A percentile compares a stretch with the other conserved stretches of the same genome.
These are phyloP conservation scores for Colletotrichum gloeosporioides DNA, from an alignment of 2,329 filamentous ascomycete species.

Conservation along the genomic window DNA sequence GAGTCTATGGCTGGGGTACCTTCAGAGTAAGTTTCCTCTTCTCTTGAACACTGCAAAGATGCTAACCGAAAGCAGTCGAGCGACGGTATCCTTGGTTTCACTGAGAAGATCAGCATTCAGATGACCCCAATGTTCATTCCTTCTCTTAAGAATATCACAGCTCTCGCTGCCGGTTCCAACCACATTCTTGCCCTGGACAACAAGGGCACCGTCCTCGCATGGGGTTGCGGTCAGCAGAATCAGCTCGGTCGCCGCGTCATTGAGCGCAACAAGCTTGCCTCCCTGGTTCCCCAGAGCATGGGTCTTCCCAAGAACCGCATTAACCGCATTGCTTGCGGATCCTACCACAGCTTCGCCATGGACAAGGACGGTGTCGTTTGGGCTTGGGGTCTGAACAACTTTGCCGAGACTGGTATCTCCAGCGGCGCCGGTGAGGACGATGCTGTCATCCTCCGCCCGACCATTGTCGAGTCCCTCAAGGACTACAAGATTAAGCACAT, in stretches of 20 bases:
- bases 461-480: conserved; percentile 68
- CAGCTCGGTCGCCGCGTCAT: conserved; percentile 64
- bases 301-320: conserved; percentile 67
- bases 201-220: conserved; percentile 70
- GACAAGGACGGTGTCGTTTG: conserved; percentile 74
- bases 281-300: conserved; percentile 69
- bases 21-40: conserved; percentile 55
- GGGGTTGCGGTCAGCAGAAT: conserved; percentile 75
- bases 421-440: conserved; percentile 70
- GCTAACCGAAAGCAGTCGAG: conserved; percentile 40
- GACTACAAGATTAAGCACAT: conserved; percentile 71
- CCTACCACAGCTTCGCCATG: conserved; percentile 85
- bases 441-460: conserved; percentile 75
- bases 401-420: conserved; percentile 74
- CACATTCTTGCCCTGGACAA: conserved; percentile 72
- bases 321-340: conserved; percentile 68
- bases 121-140: conserved; percentile 52
- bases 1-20: conserved; percentile 84
- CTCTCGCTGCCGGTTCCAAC: conserved; percentile 72
- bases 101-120: conserved; percentile 54
- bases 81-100: conserved; percentile 71
- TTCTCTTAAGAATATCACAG: conserved; percentile 68
- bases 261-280: conserved; percentile 66
- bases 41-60: neutral
- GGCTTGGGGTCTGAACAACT: conserved; percentile 88